Base-by-base conservation (phyloP, 2,329 filamentous ascomycete genomes). In the Nemania bipapillata region DNA sequence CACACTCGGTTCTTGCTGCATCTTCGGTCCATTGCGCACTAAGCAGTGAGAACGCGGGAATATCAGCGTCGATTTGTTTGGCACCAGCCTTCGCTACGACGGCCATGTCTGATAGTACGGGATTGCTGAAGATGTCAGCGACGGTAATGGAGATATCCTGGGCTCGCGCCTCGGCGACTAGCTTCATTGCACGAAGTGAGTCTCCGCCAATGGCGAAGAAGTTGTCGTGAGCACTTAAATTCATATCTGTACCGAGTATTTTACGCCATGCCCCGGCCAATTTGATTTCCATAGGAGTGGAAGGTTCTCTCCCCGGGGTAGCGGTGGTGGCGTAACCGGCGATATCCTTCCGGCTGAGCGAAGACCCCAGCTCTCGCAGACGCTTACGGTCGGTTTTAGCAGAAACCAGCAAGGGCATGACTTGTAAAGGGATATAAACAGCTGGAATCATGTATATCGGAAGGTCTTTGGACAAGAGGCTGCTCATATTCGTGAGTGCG, bases 111-210 rank as follows among this genome's bases (percentile, higher is more conserved):
- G 77, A 77, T 1, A 86, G 79, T 3, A 80, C 77, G 0, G 84
- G 83, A 52, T 81, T 78, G n/a, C 77, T 80, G 64, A 86, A 85
- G 45, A 85, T 81, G 55, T 79, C 79, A 3, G 81, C 81, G 1
- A 86, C 84, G 1, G 81, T 84, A 47, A 86, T 70, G 0, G 77
- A 66, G 4, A 86, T 70, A 4, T 79, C 79, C 12, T 76, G 73
- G 2, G 77, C 78, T 59, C 82, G 79, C 4, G 83, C 82, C 17
- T 80, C 78, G 1, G 83, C 80, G 1, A 85, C 82, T 3, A 86
- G 78, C 61, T 79, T 83, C 85, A 86, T 86, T 1, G 84, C 84
- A n/a, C 81, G 78, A 1, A 86, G 78, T 0, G 85, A 87, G 75
- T 87, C 85, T 6, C 85, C 77, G 50, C 77, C 77, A 3, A 76